phyloP scores from a whole-genome alignment of 2,329 filamentous ascomycete species.

The Diaporthe australafricana region DNA sequence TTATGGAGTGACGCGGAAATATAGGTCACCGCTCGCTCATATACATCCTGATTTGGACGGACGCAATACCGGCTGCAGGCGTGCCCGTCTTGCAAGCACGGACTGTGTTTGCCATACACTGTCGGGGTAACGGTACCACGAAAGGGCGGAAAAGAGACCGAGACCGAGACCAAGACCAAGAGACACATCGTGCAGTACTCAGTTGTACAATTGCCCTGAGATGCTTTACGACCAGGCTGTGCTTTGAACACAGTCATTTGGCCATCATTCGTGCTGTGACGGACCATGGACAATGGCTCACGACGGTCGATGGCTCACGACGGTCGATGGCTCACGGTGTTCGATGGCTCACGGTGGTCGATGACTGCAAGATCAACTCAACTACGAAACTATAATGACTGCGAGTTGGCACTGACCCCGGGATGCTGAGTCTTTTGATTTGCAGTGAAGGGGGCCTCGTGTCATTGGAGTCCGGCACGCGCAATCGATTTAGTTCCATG shows the following conservation, averaged over 20 bases:
- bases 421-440: too few relatives aligned
- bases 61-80: neutral
- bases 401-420: neutral
- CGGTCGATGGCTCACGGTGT: neutral
- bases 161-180: neutral
- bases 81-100: too few relatives aligned
- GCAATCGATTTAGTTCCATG: too few relatives aligned
- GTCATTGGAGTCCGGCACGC: too few relatives aligned
- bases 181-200: neutral
- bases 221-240: neutral
- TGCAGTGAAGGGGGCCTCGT: too few relatives aligned
- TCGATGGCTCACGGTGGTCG: neutral
- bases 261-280: neutral
- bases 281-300: too few relatives aligned
- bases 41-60: neutral
- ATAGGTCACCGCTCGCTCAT: neutral
- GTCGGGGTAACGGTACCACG: neutral
- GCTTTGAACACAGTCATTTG: neutral
- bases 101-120: neutral
- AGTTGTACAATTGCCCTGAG: too few relatives aligned
- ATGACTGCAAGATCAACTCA: neutral
- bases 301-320: neutral
- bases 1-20: neutral
- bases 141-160: neutral
- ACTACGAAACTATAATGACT: neutral